These are phyloP conservation scores for Prunus padus DNA, from an alignment of 306 rosid genomes.

Conservation along the genomic window DNA sequence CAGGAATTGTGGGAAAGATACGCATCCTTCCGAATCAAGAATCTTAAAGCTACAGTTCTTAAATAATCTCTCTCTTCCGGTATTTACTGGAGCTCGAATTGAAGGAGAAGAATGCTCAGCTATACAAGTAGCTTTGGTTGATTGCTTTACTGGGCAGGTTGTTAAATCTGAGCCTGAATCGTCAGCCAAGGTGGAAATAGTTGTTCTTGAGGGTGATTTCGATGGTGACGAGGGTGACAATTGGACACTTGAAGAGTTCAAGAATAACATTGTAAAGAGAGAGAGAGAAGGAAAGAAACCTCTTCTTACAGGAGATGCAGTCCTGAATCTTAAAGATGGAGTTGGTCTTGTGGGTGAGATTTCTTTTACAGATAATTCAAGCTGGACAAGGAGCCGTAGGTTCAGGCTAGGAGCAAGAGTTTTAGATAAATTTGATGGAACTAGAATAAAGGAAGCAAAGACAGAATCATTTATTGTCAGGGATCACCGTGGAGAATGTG, in stretches of 20 bases:
- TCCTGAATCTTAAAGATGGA: constrained; percentile 78
- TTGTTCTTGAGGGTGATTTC: constrained; percentile 97
- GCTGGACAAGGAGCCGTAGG: constrained; percentile 98
- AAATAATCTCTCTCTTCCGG: constrained; percentile 76
- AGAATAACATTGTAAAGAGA: constrained; percentile 74
- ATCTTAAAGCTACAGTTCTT: constrained; percentile 70
- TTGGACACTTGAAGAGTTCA: constrained; percentile 84
- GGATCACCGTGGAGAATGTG: constrained; percentile 98
- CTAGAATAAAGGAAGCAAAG: constrained; percentile 78
- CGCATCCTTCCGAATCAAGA: constrained; percentile 49
- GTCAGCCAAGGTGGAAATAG: constrained; percentile 82
- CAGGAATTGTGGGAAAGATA: constrained; percentile 70
- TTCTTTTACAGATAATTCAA: constrained; percentile 92
- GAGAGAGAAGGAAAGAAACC: constrained; percentile 98
- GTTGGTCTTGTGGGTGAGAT: constrained; percentile 70
- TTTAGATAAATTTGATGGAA: constrained; percentile 63
- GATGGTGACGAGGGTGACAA: constrained; percentile 78
- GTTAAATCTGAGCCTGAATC: constrained; percentile 77
- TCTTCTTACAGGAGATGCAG: constrained; percentile 84
- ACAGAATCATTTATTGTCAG: constrained; percentile 85
- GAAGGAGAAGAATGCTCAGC: constrained; percentile 79
- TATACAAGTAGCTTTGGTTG: constrained; percentile 69
- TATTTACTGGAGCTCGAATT: constrained; percentile 94
- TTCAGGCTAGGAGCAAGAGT: constrained; percentile 94
- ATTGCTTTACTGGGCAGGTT: constrained; percentile 50